Base-by-base conservation (phyloP, 78 protist genomes). In the Guillardia theta region DNA sequence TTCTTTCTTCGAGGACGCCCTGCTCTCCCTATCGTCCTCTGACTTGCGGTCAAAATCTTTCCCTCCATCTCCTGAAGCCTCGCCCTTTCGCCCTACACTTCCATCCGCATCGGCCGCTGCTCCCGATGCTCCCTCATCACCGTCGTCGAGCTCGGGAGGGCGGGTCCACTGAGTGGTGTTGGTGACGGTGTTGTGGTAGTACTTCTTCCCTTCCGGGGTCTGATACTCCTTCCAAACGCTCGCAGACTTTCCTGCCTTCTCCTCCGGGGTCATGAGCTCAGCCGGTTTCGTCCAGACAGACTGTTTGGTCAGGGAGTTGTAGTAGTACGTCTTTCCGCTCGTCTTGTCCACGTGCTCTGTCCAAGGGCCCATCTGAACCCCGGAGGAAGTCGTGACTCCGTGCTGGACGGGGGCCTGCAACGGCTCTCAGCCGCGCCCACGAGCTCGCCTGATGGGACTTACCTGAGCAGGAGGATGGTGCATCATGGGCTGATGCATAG, bases 301-400 rank as follows among this genome's bases (percentile, higher is more conserved):
- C 90, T 78, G 90, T 50, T 78, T 78, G 33, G 90, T 78, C 53
- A 43, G 37, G 18, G 45, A 30, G 50, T 78, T 78, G 90, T 78
- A 78, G 90, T 78, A 78, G 90, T 78, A 78, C 43, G 90, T 78
- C 48, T 78, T 78, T 27, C 90, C 90, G 70, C 70, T 58, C 70
- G 39, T 30, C 58, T 50, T 53, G 62, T 18, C 62, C 62, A 12
- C 62, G 18, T 53, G 33, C 62, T 18, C 62, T 12, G 33, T 18
- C 62, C 62, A 53, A n/a, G n/a, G n/a, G n/a, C n/a, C n/a, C n/a
- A n/a, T n/a, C n/a, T n/a, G n/a, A n/a, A n/a, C n/a, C n/a, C n/a
- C n/a, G n/a, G n/a, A n/a, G n/a, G n/a, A n/a, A n/a, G n/a, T n/a
- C n/a, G n/a, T n/a, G n/a, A n/a, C n/a, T n/a, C n/a, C n/a, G n/a